Percentiles rank a stretch among this genome's conserved stretches.
Evolutionary conservation across 1,284 basidiomycete genomes (phyloP).

Genomic region (Trametes versicolor): DNA sequence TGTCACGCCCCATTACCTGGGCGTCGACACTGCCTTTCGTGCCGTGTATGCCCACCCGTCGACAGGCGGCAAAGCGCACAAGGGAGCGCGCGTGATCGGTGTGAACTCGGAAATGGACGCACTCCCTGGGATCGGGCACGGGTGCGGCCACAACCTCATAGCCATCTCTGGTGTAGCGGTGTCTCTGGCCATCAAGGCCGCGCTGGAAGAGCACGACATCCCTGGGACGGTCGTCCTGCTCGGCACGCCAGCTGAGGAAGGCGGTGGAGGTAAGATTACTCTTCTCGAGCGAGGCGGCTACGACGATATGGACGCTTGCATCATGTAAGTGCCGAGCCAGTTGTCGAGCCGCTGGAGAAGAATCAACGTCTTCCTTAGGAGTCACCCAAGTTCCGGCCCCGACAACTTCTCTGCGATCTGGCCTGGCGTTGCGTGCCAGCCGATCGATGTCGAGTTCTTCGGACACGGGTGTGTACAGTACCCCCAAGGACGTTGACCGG

Average conservation of each 20-base stretch:
- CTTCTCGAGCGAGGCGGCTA: constrained; percentile 81
- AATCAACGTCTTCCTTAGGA: constrained; percentile 53
- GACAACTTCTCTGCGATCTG: constrained; percentile 58
- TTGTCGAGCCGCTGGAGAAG: not conserved
- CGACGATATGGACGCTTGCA: constrained; percentile 78
- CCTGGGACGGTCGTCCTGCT: constrained; percentile 79
- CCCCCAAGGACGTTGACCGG: too few species aligned
- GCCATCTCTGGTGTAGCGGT: constrained; percentile 82
- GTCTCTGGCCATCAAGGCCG: constrained; percentile 75
- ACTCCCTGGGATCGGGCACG: constrained; percentile 70
- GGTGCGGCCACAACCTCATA: constrained; percentile 89
- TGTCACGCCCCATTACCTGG: constrained; percentile 63
- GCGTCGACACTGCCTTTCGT: constrained; percentile 74
- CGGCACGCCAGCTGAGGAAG: constrained; percentile 90
- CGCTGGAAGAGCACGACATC: constrained; percentile 70
- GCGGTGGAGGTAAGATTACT: constrained; percentile 80
- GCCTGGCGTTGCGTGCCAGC: constrained; percentile 66
- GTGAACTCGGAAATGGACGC: constrained; percentile 82
- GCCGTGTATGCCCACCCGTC: constrained; percentile 59
- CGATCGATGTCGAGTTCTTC: constrained; percentile 69
- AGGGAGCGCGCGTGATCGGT: constrained; percentile 67
- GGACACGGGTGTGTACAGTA: constrained; percentile 64
- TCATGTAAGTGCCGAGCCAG: constrained; percentile 61
- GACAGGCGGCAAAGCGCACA: not conserved
- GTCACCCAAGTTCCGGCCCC: constrained; percentile 67